A percentile compares a stretch with the other conserved stretches of the same genome.
Conservation (phyloP, 2,329 filamentous ascomycete genomes). For the Anthostomella pinea region DNA sequence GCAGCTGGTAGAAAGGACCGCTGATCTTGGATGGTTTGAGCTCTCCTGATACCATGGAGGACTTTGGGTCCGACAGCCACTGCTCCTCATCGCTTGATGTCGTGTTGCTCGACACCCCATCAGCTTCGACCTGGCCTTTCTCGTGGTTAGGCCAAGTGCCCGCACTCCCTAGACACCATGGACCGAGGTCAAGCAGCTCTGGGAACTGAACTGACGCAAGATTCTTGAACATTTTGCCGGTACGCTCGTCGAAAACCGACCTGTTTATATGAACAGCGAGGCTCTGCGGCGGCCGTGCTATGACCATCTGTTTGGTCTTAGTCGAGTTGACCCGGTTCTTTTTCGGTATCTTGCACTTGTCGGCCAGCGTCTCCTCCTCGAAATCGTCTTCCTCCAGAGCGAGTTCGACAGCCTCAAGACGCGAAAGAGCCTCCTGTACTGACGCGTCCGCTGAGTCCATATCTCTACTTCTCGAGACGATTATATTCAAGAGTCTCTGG, state of each 20-base stretch:
- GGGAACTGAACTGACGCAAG: conserved; percentile 77
- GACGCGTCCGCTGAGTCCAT: conserved; percentile 42
- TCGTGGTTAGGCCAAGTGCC: conserved; percentile 19
- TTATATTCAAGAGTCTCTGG: conserved; percentile 44
- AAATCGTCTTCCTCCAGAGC: conserved; percentile 80
- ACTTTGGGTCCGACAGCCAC: conserved; percentile 66
- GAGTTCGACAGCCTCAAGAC: conserved; percentile 64
- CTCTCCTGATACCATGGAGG: conserved; percentile 70
- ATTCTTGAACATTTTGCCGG: conserved; percentile 80
- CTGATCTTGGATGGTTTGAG: conserved; percentile 47
- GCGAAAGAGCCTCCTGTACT: conserved; percentile 48
- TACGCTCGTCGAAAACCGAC: conserved; percentile 83
- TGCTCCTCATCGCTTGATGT: conserved; percentile 48
- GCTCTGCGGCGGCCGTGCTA: conserved; percentile 77
- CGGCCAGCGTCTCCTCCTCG: conserved; percentile 61
- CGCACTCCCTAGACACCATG: conserved; percentile 77
- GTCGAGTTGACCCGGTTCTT: conserved; percentile 71
- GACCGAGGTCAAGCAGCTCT: conserved; percentile 66
- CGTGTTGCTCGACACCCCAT: conserved; percentile 26
- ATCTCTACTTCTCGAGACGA: conserved; percentile 42
- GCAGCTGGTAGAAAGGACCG: conserved; percentile 69
- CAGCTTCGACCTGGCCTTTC: conserved; percentile 16
- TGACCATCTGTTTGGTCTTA: conserved; percentile 85
- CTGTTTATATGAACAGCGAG: conserved; percentile 87
- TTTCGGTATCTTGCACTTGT: conserved; percentile 63